Base-by-base conservation (phyloP, 345 rosid species). In the Stellera chamaejasme region DNA sequence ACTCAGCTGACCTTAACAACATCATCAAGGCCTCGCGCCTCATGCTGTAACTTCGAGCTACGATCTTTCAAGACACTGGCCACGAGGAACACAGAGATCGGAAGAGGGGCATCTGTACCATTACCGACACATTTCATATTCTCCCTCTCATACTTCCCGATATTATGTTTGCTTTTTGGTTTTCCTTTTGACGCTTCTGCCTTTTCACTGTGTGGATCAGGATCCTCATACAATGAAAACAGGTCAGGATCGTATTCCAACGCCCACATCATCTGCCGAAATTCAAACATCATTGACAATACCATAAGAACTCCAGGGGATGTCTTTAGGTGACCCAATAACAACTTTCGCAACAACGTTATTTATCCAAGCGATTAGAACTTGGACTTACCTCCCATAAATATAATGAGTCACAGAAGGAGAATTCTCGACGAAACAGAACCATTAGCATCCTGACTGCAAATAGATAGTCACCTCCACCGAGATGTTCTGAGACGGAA, bases 371-470 rank as follows among this genome's bases (percentile, higher is more conserved):
- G 45, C 46, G 56, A 43, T 45, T 48, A 56, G 19, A 60, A 10
- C 45, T 41, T 59, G 56, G 67, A 51, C 13, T 60, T 85, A 87
- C 99, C 99, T 93, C 99, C 99, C 99, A 93, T 14, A 93, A 89
- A 75, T 90, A 93, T 64, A 93, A 79, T 0, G 97, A 89, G 69
- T 93, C 99, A 7, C 97, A 81, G 66, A 90, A 89, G 1, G 99
- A 93, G 72, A 93, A 90, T 61, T 93, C 97, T 62, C 99, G 81
- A 32, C 99, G 86, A 68, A 93, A 93, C 53, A 89, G 75, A 55
- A 93, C 99, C 97, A 93, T 87, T 43, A 93, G 84, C 99, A 93
- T 93, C 56, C 97, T 76, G 68, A 93, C 75, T 43, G 99, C 97
- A 80, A 93, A 93, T 54, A 89, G 79, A 76, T 93, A 93, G 77